Evolutionary conservation across 306 rosid species (phyloP).

Genomic region (Vachellia collinsii): DNA sequence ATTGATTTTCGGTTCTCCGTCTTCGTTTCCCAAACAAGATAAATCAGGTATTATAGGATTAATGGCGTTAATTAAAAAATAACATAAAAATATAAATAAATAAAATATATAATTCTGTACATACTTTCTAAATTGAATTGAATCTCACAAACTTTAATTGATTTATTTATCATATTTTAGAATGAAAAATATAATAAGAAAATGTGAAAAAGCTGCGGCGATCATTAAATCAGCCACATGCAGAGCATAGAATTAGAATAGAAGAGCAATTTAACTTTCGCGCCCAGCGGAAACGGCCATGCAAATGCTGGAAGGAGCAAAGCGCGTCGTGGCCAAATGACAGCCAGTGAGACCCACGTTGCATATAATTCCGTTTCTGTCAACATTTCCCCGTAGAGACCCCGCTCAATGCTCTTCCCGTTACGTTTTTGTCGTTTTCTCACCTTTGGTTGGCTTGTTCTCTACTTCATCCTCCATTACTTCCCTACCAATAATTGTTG

Average conservation of each 20-base stretch:
- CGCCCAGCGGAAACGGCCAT: not conserved
- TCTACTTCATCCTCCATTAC: not conserved
- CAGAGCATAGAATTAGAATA: not conserved
- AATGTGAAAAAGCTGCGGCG: too few species aligned
- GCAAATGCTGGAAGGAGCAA: not conserved
- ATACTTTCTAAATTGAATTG: too few species aligned
- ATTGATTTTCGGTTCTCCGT: too few species aligned
- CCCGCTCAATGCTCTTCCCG: not conserved
- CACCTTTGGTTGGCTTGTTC: not conserved
- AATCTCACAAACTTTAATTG: not conserved
- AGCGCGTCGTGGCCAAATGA: slow-evolving; percentile 1
- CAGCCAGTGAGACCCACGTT: not conserved
- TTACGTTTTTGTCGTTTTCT: not conserved
- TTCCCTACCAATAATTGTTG: not conserved
- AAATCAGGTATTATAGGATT: too few species aligned
- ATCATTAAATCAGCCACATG: not conserved
- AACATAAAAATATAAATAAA: too few species aligned
- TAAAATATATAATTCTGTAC: too few species aligned
- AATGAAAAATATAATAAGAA: too few species aligned
- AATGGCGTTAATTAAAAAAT: too few species aligned
- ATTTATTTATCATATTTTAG: too few species aligned
- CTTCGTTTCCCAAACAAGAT: too few species aligned
- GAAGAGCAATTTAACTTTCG: not conserved
- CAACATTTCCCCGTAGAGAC: not conserved
- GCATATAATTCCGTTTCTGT: not conserved